Base-by-base conservation (phyloP, 2,329 filamentous ascomycete species). In the Fusarium pseudocircinatum region DNA sequence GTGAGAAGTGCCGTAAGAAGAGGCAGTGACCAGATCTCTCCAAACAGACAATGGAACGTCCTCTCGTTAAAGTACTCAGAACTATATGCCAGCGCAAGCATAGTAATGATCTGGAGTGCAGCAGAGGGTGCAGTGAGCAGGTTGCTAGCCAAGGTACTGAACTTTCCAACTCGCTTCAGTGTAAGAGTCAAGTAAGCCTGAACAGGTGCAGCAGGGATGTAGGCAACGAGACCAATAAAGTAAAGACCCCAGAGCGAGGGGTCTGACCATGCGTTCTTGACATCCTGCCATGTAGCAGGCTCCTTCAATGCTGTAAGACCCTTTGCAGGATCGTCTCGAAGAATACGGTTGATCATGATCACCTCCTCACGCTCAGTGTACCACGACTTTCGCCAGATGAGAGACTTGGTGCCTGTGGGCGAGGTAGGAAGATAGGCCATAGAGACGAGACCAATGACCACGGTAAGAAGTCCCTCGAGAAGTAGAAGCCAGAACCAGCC, bases 311-410 rank as follows among this genome's bases (percentile, higher is more conserved):
- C 80, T 0, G 85, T 87, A 18, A 87, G 80, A 20, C 84, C 87
- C 78, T 88, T 89, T 40, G 86, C 86, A 1, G 87, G 86, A 72
- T 88, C 87, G 53, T 88, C 87, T 39, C 87, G 84, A 18, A 88
- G 80, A 16, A 88, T 84, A 12, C 86, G 83, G 77, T 93, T 93
- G 24, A 92, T 87, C 87, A 93, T 90, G 76, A 93, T 93, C 63
- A 89, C 87, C 75, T 93, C 91, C 77, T 94, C 90, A 4, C 85
- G 85, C 77, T 92, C 91, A 5, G 83, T 88, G 79, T 92, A 92
- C 91, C 91, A 92, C 10, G 91, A 78, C 46, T 89, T 89, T 5
- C 89, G 87, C 50, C 88, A 89, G 69, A 94, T 86, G 49, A 85
- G 80, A 26, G 87, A 86, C 15, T 86, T 88, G 7, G 93, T 94